Base-by-base conservation (phyloP, 2,329 filamentous ascomycete genomes). In the Phyllosticta ampelicida region DNA sequence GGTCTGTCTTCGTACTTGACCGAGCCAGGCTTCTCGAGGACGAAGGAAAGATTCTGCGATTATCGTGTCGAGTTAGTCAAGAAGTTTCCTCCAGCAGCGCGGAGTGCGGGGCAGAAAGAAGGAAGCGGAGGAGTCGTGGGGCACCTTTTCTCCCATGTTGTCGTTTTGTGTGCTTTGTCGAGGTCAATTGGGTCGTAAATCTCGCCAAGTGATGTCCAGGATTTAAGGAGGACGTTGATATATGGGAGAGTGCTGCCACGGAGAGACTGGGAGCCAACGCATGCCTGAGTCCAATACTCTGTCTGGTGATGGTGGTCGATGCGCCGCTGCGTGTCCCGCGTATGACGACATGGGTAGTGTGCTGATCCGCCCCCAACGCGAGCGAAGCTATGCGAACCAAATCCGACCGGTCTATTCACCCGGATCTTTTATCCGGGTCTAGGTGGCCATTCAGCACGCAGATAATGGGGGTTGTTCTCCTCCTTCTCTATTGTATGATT, bases 1-100 rank as follows among this genome's bases (percentile, higher is more conserved):
- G 89, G 87, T 8, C 86, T 83, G 69, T 92, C 85, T 74, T 86
- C 84, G 74, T 85, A 95, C 62, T 78, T 76, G 66, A 95, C 86
- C 65, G 86, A 80, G 71, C 84, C 79, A 61, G 85, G 80, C 65
- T 87, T 86, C 74, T 91, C 84, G 66, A 95, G 87, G 70, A 95
- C 78, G 75, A 94, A 94, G 56, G 89, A 94, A 64, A 86, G 83
- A 73, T 94, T 94, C 87, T 73, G 51, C 13, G 30, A 11, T 18
- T 36, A 20, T 20, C 23, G n/a, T 28, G 18, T 20, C 1, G 9
- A 16, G 16, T 56, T 5, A 49, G 58, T 21, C n/a, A 16, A 16
- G 13, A n/a, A n/a, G 6, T 44, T 44, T 44, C 13, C 50, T 51
- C 6, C 13, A 18, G 10, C 13, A 3, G 10, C 18, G 19, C 18